Base-by-base conservation (phyloP, 257 asterid species). In the Nicotiana tabacum region DNA sequence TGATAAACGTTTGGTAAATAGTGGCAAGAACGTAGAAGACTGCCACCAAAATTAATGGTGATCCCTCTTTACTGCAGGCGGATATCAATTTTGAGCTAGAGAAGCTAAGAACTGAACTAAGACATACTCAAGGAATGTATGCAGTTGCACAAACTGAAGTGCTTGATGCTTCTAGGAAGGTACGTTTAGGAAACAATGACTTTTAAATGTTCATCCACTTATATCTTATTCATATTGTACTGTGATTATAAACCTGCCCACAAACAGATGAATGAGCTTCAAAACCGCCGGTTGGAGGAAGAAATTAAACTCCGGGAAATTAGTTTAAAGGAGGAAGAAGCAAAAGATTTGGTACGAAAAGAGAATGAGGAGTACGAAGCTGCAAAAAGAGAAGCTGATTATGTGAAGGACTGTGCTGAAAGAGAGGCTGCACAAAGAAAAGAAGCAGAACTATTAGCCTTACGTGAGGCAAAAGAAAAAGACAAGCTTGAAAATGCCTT, bases 61-160 rank as follows among this genome's bases (percentile, higher is more conserved):
- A 2, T 43, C 51, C 3, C 51, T 43, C 12, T 43, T 77, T 57
- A 83, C 46, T 78, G 86, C 93, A 95, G 99, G 90, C 1, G 55
- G 83, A 89, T 81, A 29, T 90, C 76, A 61, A 91, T 80, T 87
- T 90, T 86, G 99, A 94, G 91, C 91, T 94, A 39, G 97, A 95
- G 86, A 95, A 94, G 81, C 83, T 95, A 90, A 92, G 97, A 85
- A 83, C 87, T 78, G 97, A 95, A 89, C 90, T 95, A 76, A 88
- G 94, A 86, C 96, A 92, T 87, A 82, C 85, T 67, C 91, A 91
- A 80, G 98, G 97, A 86, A 91, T 94, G 96, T 91, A 91, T 82
- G 97, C 93, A 69, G 83, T 91, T 88, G 95, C 97, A 64, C 98
- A 95, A 87, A 89, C 90, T 18, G 97, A 95, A 86, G 94, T 92